Evolutionary conservation across 805 yeast species (phyloP), one percentile per base, ranked within the genome.

Genomic region (Candida parachauliodes): DNA sequence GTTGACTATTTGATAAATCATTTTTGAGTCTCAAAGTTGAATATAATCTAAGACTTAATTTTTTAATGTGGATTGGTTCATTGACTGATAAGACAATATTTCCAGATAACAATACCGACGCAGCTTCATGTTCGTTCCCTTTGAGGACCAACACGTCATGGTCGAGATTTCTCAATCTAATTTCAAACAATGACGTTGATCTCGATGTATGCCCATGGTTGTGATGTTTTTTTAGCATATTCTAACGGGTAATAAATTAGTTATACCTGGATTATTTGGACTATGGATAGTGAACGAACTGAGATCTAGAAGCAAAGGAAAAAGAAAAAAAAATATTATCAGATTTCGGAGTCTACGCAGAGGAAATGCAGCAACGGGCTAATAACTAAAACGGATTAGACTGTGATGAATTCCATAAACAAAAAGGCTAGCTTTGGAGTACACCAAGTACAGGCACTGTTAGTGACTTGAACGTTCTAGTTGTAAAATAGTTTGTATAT

Each of bases 121-220:
- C 72, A 0, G 97, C 95, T 36, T 82, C 89, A 24, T 73, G 70
- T 5, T 83, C 79, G 1, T 82, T 53, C 1, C 98, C 98, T 48
- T 88, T 83, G 22, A 91, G 59, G 7, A 93, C 75, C 4, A 91
- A 60, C 8, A 89, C 91, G 52, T 88, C 93, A 45, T 79, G 81
- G 29, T 85, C 94, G 2, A 74, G 56, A 18, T 87, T 77, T 35
- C 77, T 72, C 25, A 87, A 59, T 37, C 94, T 68, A 40, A 77
- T 70, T 37, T 75, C 71, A 43, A 65, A 65, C 18, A 65, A 55
- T 10, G 68, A 49, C 8, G 68, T 48, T 43, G 52, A 57, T 42
- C 56, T 61, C 7, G 52, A 41, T 3, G 36, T 34, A 7, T 29
- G 40, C 11, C 22, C 34, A 14, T 14, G 35, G 28, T 25, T 17